These are phyloP conservation scores for Stipa capillata DNA, from an alignment of 176 grass and related monocot genomes.

Conservation along the genomic window DNA sequence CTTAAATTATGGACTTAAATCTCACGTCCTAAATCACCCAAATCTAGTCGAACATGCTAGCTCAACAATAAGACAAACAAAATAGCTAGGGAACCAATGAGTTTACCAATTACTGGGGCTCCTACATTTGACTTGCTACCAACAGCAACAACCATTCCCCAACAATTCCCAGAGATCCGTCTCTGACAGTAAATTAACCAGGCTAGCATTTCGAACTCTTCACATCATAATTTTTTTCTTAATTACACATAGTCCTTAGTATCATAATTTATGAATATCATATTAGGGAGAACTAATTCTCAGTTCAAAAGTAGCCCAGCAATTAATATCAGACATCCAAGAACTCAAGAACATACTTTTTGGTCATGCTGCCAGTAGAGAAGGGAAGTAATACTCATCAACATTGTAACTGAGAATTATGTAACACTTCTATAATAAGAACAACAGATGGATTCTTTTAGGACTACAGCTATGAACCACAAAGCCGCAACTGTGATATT, in stretches of 20 bases:
- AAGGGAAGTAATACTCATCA: no score
- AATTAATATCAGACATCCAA: background rate
- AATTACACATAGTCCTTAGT: background rate
- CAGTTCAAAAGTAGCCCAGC: background rate
- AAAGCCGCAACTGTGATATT: background rate
- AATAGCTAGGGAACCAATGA: background rate
- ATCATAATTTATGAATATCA: background rate
- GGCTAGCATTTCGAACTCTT: background rate
- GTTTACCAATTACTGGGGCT: background rate
- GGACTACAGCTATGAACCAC: background rate
- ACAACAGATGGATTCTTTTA: background rate
- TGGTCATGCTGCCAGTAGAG: background rate
- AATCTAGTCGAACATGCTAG: background rate
- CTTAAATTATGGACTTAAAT: background rate
- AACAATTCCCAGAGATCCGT: background rate
- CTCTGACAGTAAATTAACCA: background rate
- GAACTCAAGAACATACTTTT: background rate
- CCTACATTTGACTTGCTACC: background rate
- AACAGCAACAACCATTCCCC: background rate
- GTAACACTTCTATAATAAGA: background rate
- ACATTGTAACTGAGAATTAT: background rate
- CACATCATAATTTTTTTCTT: background rate
- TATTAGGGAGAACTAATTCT: background rate
- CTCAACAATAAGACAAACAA: background rate
- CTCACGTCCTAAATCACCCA: background rate